Base-by-base conservation (phyloP, 2,329 filamentous ascomycete species). In the Tolypocladium tundrense region DNA sequence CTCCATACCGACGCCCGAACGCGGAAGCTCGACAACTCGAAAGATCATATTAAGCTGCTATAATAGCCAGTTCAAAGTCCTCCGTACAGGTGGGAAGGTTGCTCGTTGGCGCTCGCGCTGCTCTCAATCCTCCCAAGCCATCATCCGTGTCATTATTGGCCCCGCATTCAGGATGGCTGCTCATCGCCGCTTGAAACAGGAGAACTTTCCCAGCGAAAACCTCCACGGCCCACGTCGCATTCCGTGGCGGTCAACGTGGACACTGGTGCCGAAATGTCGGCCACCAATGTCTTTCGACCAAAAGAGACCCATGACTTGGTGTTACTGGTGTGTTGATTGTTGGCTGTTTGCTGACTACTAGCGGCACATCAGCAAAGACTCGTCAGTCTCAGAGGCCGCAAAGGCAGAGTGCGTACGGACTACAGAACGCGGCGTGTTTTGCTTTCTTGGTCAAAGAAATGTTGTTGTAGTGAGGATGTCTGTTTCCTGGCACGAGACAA, bases 191-290 rank as follows among this genome's bases (percentile, higher is more conserved):
- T 71, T 76, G 73, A 82, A 82, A 70, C 79, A 82, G 72, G 73
- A 78, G 66, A 79, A 80, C 51, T 70, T 73, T 60, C 77, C 76
- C 48, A 79, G 69, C 54, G 75, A 76, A 65, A 81, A 77, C 50
- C 79, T 71, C 77, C 78, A 81, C 3, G 78, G 77, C 2, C 79
- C 79, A 13, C 76, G 74, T 54, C 72, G 76, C 9, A 80, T 68
- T 52, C 79, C 79, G 61, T 77, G 68, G 13, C 71, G 72, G 65
- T 76, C 72, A 24, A 75, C 76, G 40, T 72, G 70, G 56, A 82
- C 69, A 65, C 70, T 79, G 40, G 79, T 80, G 61, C 79, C 79
- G 61, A 80, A 75, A 63, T 78, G 77, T 40, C 74, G 73, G 56
- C 74, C 73, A 61, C 79, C 79, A 61, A 81, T 56, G 54, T 68